Base-by-base conservation (phyloP, 768 basidiomycete species). In the Boletus vinaceobasis region DNA sequence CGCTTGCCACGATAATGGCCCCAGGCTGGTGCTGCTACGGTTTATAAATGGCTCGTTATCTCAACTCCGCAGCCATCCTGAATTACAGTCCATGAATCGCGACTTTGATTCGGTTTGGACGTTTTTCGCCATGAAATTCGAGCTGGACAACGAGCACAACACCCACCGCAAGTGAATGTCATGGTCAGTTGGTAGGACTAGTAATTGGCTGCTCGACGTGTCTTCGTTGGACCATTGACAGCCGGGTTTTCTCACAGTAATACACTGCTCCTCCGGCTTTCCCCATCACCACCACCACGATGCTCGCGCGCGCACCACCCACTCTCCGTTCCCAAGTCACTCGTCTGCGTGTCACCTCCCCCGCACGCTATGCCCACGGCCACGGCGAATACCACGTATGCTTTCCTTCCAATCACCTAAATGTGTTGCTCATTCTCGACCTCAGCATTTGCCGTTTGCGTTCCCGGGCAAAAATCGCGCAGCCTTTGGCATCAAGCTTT, bases 381-480 rank as follows among this genome's bases (percentile, higher is more conserved):
- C 73, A 84, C 49, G 68, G 68, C 39, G 65, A 67, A 52, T 84
- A 84, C 61, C 80, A 86, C 55, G 84, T 86, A 74, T 33, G 68
- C 43, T 4, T 55, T 31, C 27, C 31, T 8, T n/a, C 21, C 42
- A 11, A 17, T 32, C 27, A 36, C 5, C 29, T 3, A 10, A 5
- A 14, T 33, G 26, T 56, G 46, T 43, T 53, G 35, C 46, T 60
- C 53, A 58, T 31, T 39, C 29, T 57, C 21, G 54, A 43, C 31
- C 26, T 10, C 37, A 84, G 83, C 83, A 83, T 66, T 71, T 82
- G 21, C 84, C 82, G 15, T 86, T 84, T 69, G 69, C 70, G 53
- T 79, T 71, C 60, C 83, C 80, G 46, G 78, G 75, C 19, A 71
- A 79, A 54, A 82, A 75, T 53, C 84, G 79, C 62, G 56, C 61